Evolutionary conservation across 1,284 basidiomycete genomes (phyloP).

Genomic region (Ustilago bromivora): DNA sequence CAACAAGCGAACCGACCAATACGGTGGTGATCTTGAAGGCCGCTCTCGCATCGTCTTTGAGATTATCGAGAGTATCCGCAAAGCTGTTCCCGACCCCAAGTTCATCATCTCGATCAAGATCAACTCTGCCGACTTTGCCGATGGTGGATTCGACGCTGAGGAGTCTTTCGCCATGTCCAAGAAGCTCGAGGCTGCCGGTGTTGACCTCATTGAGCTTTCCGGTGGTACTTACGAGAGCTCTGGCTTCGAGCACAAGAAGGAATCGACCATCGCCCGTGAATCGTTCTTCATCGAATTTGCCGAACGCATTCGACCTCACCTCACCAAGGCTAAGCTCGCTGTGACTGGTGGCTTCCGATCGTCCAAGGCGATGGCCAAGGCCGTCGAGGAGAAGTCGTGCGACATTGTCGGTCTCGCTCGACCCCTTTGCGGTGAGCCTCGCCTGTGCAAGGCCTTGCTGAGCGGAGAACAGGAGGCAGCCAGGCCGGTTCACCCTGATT

Average conservation of each 20-base stretch:
- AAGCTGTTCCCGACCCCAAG: slow-evolving; percentile 72
- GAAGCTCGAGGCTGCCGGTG: slow-evolving; percentile 54
- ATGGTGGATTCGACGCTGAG: slow-evolving; percentile 72
- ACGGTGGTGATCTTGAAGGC: slow-evolving; percentile 71
- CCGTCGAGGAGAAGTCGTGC: slow-evolving; percentile 64
- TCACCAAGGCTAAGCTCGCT: slow-evolving; percentile 74
- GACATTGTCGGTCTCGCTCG: slow-evolving; percentile 54
- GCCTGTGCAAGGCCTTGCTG: slow-evolving; percentile 50
- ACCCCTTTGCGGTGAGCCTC: slow-evolving; percentile 45
- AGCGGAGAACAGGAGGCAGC: slow-evolving; percentile 40
- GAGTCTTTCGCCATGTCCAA: slow-evolving; percentile 77
- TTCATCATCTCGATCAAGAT: slow-evolving; percentile 85
- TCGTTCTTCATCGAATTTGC: slow-evolving; percentile 71
- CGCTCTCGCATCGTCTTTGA: slow-evolving; percentile 75
- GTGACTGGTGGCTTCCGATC: slow-evolving; percentile 84
- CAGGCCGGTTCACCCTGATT: slow-evolving; percentile 27
- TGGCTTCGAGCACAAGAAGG: slow-evolving; percentile 72
- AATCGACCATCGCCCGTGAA: slow-evolving; percentile 71
- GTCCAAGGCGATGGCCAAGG: slow-evolving; percentile 75
- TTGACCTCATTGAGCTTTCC: slow-evolving; percentile 88
- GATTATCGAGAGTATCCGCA: slow-evolving; percentile 77
- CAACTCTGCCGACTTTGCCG: slow-evolving; percentile 85
- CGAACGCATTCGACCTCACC: slow-evolving; percentile 63
- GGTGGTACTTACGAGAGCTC: slow-evolving; percentile 87
- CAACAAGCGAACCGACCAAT: slow-evolving; percentile 78